Base-by-base conservation (phyloP, 257 asterid genomes). In the Gynochthodes officinalis region DNA sequence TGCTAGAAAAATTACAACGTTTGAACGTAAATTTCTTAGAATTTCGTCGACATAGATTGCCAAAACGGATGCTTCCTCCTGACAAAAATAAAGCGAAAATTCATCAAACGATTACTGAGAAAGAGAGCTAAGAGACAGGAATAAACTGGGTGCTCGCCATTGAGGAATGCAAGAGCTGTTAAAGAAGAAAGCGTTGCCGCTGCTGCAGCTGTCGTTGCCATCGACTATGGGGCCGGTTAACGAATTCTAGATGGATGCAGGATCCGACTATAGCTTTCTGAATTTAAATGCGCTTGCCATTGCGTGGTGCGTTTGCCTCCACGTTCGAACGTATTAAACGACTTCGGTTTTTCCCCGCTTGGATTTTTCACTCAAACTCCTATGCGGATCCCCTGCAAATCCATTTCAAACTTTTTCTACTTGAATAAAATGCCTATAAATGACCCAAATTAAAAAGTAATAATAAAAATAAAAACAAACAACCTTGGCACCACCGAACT, bases 51-150 rank as follows among this genome's bases (percentile, higher is more conserved):
- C 21, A 7, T 37, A 40, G 35, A 23, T 69, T 70, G 25, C 67
- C 33, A 1, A 48, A 55, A 11, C 35, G 73, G 69, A 64, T 42
- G 19, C 57, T 39, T 52, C 71, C 53, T 28, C 67, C 76, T 70
- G 49, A 25, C 30, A 63, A 49, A n/a, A 63, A 37, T 10, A 5
- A 63, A 43, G n/a, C 28, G 21, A 35, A 33, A 33, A 15, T 30
- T 30, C 2, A 33, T 55, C 10, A 23, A 10, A 19, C 10, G 2
- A 9, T n/a, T 8, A 8, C 10, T 4, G 12, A 19, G 16, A 16
- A 37, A 62, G 48, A 37, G 72, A 0, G 7, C 18, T n/a, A 32
- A 14, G 4, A 12, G 14, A 4, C 5, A 18, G 23, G 21, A 15
- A 52, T 33, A 50, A 5, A 5, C 32, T 11, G 11, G 27, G n/a